phyloP scores from a whole-genome alignment of 441 rosid genomes.

The Pelargonium cotyledonis region DNA sequence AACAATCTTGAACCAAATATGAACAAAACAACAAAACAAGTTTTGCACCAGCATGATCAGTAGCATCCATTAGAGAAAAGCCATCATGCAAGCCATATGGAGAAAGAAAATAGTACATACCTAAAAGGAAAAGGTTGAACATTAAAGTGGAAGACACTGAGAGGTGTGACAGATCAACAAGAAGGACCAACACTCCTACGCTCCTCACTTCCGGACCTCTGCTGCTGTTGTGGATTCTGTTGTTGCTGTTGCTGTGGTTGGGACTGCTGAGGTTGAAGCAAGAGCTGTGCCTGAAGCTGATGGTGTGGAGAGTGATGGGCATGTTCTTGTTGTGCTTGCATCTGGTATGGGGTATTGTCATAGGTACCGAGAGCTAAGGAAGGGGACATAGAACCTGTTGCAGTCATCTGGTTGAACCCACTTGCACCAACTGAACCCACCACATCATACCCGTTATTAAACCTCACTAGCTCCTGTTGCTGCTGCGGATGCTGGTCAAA shows the following conservation, averaged over 20 bases:
- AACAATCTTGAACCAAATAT: constrained; percentile 19
- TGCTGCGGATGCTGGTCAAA: constrained; percentile 40
- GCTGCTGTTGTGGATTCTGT: constrained; percentile 27
- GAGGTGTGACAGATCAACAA: constrained; percentile 25
- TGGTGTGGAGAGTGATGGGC: not conserved
- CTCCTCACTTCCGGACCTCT: constrained; percentile 46
- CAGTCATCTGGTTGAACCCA: constrained; percentile 38
- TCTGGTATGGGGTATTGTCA: constrained; percentile 35
- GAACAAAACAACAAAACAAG: constrained; percentile 19
- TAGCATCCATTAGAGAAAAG: constrained; percentile 22
- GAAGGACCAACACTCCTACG: constrained; percentile 39
- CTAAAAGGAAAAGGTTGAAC: constrained; percentile 22
- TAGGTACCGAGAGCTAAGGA: constrained; percentile 35
- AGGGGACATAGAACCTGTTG: constrained; percentile 34
- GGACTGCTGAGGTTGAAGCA: constrained; percentile 22
- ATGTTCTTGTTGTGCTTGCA: constrained; percentile 34
- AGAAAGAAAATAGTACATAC: constrained; percentile 16
- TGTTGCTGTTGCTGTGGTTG: constrained; percentile 31
- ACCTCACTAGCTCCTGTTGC: constrained; percentile 41
- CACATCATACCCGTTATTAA: constrained; percentile 33
- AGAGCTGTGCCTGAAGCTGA: constrained; percentile 26
- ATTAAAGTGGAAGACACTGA: constrained; percentile 9
- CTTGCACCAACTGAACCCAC: constrained; percentile 32
- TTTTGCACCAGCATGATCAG: constrained; percentile 5
- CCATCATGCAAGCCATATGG: not conserved